Evolutionary conservation across 1,284 basidiomycete species (phyloP).

Genomic region (Phlebopus sp.): DNA sequence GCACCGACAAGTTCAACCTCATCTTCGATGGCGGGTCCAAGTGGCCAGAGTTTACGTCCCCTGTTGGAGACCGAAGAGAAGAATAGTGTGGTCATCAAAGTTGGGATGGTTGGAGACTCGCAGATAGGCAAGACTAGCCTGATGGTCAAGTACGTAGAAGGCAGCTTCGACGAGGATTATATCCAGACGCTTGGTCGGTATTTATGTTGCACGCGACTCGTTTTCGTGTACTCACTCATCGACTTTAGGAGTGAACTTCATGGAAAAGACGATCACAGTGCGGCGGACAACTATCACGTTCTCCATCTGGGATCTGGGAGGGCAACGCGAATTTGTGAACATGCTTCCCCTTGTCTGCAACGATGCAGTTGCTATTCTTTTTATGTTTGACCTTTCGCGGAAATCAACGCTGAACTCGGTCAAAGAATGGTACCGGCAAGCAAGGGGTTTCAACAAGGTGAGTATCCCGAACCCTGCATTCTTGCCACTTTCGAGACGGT

Average conservation of each 20-base stretch:
- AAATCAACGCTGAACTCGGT: constrained; percentile 97
- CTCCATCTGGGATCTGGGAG: constrained; percentile 98
- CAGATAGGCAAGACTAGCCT: constrained; percentile 98
- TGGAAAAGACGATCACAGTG: constrained; percentile 98
- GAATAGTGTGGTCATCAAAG: constrained; percentile 94
- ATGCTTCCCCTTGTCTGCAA: constrained; percentile 99
- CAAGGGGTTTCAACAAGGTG: constrained; percentile 97
- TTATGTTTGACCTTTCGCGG: constrained; percentile 98
- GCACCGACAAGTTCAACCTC: constrained; percentile 45
- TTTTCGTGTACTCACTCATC: constrained; percentile 13
- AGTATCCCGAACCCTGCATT: constrained; percentile 19
- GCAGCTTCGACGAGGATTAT: constrained; percentile 97
- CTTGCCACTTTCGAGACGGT: constrained; percentile 1
- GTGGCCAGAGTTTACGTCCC: constrained; percentile 47
- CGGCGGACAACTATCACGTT: constrained; percentile 98
- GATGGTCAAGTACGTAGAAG: constrained; percentile 99
- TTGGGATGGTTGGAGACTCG: constrained; percentile 98
- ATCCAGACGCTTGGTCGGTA: constrained; percentile 92
- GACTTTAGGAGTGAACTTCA: constrained; percentile 88
- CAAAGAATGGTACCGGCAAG: constrained; percentile 99
- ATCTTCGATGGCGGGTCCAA: constrained; percentile 47
- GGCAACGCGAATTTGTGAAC: constrained; percentile 97
- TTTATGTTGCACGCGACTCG: background rate
- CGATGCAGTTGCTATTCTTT: constrained; percentile 96
- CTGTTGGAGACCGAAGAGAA: constrained; percentile 68